Percentiles rank a stretch among this genome's conserved stretches.
phyloP scores from a whole-genome alignment of 768 basidiomycete species.

The Collybia mongolica region DNA sequence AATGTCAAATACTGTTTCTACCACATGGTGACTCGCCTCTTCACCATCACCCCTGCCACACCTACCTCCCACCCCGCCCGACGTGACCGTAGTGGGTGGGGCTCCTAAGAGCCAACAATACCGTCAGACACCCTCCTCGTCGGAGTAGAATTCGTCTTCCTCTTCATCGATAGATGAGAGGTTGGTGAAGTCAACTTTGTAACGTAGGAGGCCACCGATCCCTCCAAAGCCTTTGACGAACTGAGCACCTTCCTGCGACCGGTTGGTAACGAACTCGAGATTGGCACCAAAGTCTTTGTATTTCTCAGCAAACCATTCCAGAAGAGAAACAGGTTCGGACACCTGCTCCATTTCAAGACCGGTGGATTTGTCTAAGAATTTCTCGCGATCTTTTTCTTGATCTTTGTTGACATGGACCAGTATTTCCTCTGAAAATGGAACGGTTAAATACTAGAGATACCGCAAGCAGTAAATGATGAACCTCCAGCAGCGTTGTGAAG shows the following conservation, averaged over 20 bases:
- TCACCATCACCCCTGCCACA: slow-evolving; percentile 14
- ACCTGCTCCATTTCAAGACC: slow-evolving; percentile 93
- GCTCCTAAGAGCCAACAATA: slow-evolving; percentile 86
- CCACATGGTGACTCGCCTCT: neutral
- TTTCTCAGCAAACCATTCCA: slow-evolving; percentile 99
- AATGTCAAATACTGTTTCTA: neutral
- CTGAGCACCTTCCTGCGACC: slow-evolving; percentile 95
- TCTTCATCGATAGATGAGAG: slow-evolving; percentile 75
- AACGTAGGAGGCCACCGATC: slow-evolving; percentile 91
- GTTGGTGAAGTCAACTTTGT: slow-evolving; percentile 96
- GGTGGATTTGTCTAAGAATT: slow-evolving; percentile 94
- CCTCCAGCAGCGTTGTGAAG: slow-evolving; percentile 93
- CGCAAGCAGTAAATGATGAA: slow-evolving; percentile 25
- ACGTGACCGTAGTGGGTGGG: slow-evolving; percentile 62
- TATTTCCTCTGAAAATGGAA: slow-evolving; percentile 65
- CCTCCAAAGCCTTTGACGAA: slow-evolving; percentile 99
- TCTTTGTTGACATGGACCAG: slow-evolving; percentile 77
- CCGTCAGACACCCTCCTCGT: slow-evolving; percentile 80
- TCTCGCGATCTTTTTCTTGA: slow-evolving; percentile 90
- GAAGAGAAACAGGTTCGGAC: slow-evolving; percentile 77
- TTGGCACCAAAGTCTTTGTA: slow-evolving; percentile 97
- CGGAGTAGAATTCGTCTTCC: slow-evolving; percentile 84
- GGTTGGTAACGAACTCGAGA: slow-evolving; percentile 94
- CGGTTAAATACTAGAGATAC: neutral
- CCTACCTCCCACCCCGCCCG: slow-evolving; percentile 60